phyloP scores from a whole-genome alignment of 179 eudicot species.

The Vitellaria paradoxa region DNA sequence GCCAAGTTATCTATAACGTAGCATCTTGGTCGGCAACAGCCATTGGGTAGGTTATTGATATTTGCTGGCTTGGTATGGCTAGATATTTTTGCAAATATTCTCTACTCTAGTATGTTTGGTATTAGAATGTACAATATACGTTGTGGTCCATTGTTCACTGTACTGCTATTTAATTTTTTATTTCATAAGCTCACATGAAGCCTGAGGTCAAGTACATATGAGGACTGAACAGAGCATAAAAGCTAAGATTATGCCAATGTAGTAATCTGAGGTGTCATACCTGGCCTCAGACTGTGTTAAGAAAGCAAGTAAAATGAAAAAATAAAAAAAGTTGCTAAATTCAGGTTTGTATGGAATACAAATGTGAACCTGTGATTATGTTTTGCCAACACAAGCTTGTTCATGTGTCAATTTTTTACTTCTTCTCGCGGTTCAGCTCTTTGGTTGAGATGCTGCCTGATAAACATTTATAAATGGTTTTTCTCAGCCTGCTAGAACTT shows the following conservation, averaged over 20 bases:
- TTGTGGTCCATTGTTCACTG: too few relatives aligned
- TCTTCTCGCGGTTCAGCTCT: neutral
- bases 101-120: neutral
- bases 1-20: slow-evolving; percentile 87
- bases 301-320: neutral
- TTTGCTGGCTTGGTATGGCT: neutral
- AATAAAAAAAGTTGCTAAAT: too few relatives aligned
- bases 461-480: too few relatives aligned
- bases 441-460: too few relatives aligned
- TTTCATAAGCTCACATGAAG: neutral
- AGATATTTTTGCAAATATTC: neutral
- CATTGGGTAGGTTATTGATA: slow-evolving; percentile 62
- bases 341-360: neutral
- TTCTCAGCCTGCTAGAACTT: too few relatives aligned
- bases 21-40: slow-evolving; percentile 99
- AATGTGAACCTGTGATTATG: neutral
- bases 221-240: neutral
- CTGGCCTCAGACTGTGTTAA: neutral
- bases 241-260: neutral
- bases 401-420: neutral
- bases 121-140: neutral
- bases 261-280: neutral
- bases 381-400: neutral
- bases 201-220: neutral
- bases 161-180: neutral